Percentiles rank a stretch among this genome's conserved stretches.
phyloP scores from a whole-genome alignment of 2,329 filamentous ascomycete species.

The Penicillium palitans region DNA sequence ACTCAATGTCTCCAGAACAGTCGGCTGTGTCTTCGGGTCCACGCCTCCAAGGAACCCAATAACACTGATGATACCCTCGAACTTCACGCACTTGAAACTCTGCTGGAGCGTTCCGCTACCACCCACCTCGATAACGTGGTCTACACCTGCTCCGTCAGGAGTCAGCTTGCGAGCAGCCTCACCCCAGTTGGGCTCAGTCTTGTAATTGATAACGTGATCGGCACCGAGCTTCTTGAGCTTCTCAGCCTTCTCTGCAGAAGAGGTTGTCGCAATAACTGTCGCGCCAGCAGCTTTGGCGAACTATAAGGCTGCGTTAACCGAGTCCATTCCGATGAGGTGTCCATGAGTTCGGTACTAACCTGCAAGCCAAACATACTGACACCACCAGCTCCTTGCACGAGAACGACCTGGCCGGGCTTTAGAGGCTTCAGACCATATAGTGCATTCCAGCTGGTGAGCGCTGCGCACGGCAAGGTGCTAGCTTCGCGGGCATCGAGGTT shows the following conservation, averaged over 20 bases:
- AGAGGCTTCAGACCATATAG: constrained; percentile 59
- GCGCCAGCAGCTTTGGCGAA: constrained; percentile 55
- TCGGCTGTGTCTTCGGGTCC: constrained; percentile 50
- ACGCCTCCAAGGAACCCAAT: constrained; percentile 59
- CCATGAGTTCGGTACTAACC: constrained; percentile 24
- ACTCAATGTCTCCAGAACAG: constrained; percentile 53
- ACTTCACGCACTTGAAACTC: constrained; percentile 54
- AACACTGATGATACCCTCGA: constrained; percentile 57
- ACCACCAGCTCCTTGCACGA: constrained; percentile 63
- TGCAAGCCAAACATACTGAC: constrained; percentile 60
- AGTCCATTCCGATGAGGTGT: background rate
- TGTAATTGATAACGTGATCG: constrained; percentile 63
- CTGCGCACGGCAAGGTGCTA: constrained; percentile 61
- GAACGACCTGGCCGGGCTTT: constrained; percentile 56
- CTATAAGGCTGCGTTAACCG: constrained; percentile 18
- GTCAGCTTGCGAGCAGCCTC: constrained; percentile 54
- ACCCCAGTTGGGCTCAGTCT: constrained; percentile 60
- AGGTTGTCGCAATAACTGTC: constrained; percentile 60
- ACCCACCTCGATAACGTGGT: constrained; percentile 67
- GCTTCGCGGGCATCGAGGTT: constrained; percentile 57
- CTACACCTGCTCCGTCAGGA: constrained; percentile 55
- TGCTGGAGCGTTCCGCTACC: constrained; percentile 62
- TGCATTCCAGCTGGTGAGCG: constrained; percentile 66
- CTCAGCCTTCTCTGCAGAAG: constrained; percentile 55
- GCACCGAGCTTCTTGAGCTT: constrained; percentile 59